Evolutionary conservation across 495 filamentous ascomycete species (phyloP).

Genomic region (Apiosordaria backusii): DNA sequence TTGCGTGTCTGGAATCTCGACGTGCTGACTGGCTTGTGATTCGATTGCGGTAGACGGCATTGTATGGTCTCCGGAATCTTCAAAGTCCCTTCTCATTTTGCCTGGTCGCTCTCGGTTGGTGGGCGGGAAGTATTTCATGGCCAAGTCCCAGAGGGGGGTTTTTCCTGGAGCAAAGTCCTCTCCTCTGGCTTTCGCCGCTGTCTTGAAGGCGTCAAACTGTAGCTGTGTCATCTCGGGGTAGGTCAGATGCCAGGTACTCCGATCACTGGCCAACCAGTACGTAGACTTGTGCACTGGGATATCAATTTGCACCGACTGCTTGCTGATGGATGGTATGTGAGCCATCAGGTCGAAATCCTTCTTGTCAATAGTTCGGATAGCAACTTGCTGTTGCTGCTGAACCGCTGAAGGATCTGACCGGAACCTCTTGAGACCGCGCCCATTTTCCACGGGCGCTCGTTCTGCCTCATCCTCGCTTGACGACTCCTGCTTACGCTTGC

Average conservation of each 20-base stretch:
- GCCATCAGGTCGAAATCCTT: slow-evolving; percentile 38
- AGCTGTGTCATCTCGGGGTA: slow-evolving; percentile 55
- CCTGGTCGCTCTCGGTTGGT: slow-evolving; percentile 12
- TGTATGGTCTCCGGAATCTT: background rate
- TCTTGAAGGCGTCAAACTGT: slow-evolving; percentile 44
- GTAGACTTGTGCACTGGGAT: slow-evolving; percentile 45
- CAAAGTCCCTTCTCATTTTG: background rate
- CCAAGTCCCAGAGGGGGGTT: slow-evolving; percentile 43
- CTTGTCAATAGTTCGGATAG: slow-evolving; percentile 16
- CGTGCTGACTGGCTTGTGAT: slow-evolving; percentile 12
- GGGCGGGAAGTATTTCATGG: slow-evolving; percentile 48
- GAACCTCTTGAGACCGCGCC: slow-evolving; percentile 45
- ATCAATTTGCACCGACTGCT: slow-evolving; percentile 44
- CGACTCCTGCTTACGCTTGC: slow-evolving; percentile 44
- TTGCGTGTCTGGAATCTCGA: slow-evolving; percentile 16
- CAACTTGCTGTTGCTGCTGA: slow-evolving; percentile 8
- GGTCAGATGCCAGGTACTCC: slow-evolving; percentile 46
- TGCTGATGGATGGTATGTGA: slow-evolving; percentile 35
- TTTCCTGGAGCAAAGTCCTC: slow-evolving; percentile 47
- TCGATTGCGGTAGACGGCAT: slow-evolving; percentile 23
- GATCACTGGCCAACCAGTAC: slow-evolving; percentile 50
- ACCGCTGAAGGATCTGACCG: slow-evolving; percentile 33
- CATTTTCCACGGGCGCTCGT: slow-evolving; percentile 14
- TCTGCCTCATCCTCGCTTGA: slow-evolving; percentile 40
- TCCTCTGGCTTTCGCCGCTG: slow-evolving; percentile 37